phyloP scores from a whole-genome alignment of 2,329 filamentous ascomycete genomes.

The Talaromyces islandicus region DNA sequence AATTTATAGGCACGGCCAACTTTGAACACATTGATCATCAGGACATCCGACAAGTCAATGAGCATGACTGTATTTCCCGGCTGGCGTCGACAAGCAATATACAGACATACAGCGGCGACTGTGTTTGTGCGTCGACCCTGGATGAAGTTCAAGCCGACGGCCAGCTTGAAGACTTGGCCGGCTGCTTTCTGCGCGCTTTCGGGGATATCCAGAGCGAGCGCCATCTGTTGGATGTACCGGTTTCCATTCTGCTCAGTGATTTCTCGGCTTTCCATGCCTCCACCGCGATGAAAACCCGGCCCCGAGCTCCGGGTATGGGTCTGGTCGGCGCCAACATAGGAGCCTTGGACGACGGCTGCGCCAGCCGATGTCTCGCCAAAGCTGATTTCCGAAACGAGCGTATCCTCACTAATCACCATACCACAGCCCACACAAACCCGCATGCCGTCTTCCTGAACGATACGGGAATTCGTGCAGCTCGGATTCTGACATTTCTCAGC shows the following conservation, averaged over 20 bases:
- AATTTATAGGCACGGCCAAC: constrained; percentile 86
- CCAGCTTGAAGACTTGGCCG: constrained; percentile 69
- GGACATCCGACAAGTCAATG: constrained; percentile 86
- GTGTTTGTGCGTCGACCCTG: constrained; percentile 80
- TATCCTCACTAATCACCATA: constrained; percentile 73
- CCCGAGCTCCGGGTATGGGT: constrained; percentile 63
- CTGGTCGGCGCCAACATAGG: constrained; percentile 78
- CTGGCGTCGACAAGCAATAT: constrained; percentile 76
- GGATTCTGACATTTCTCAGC: constrained; percentile 38
- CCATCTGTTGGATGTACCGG: constrained; percentile 38
- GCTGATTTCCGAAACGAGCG: constrained; percentile 85
- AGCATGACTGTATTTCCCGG: constrained; percentile 81
- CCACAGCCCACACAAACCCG: constrained; percentile 75
- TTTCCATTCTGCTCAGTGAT: constrained; percentile 41
- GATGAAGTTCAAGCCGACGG: constrained; percentile 68
- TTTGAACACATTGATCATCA: constrained; percentile 83
- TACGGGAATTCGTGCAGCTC: constrained; percentile 39
- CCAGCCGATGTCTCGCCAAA: constrained; percentile 85
- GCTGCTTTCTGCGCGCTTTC: constrained; percentile 60
- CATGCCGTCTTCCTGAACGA: constrained; percentile 41
- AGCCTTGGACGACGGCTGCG: constrained; percentile 85
- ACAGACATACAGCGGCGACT: constrained; percentile 86
- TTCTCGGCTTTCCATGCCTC: constrained; percentile 46
- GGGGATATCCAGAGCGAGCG: constrained; percentile 39
- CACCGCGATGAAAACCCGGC: constrained; percentile 40